Percentiles rank a stretch among this genome's conserved stretches.
Conservation (phyloP, 306 rosid genomes). For the Corylus heterophylla region DNA sequence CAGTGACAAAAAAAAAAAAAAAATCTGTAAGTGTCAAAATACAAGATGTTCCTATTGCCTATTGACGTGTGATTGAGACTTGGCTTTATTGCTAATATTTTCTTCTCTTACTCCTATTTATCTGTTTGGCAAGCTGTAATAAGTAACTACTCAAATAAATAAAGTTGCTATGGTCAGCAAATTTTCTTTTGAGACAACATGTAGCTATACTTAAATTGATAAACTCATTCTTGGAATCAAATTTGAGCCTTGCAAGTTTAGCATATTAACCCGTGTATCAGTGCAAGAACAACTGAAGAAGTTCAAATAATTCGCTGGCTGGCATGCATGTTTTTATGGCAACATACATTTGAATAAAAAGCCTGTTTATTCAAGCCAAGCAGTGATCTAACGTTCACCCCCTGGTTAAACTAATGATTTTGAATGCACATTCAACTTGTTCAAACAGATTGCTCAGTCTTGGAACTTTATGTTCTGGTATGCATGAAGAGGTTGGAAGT, state of each 20-base stretch:
- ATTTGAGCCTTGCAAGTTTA: neutral
- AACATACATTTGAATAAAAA: neutral
- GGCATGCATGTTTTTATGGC: neutral
- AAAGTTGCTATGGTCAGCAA: neutral
- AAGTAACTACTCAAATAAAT: neutral
- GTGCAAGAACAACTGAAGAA: neutral
- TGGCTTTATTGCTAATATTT: neutral
- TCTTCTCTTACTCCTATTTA: neutral
- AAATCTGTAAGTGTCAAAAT: too few species aligned
- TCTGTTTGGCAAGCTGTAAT: neutral
- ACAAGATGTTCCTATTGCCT: neutral
- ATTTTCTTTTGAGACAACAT: neutral
- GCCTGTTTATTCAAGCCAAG: neutral
- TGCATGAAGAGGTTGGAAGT: slow-evolving; percentile 91
- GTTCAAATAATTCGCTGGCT: neutral
- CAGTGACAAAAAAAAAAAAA: neutral
- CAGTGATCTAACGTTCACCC: neutral
- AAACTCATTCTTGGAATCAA: neutral
- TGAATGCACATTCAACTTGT: slow-evolving; percentile 19
- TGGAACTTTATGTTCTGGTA: slow-evolving; percentile 86
- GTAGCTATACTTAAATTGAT: neutral
- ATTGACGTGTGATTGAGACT: neutral
- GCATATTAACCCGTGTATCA: neutral
- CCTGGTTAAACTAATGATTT: slow-evolving; percentile 3
- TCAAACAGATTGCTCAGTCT: slow-evolving; percentile 72